Evolutionary conservation across 345 rosid species (phyloP).

Genomic region (Citrus hindsii): DNA sequence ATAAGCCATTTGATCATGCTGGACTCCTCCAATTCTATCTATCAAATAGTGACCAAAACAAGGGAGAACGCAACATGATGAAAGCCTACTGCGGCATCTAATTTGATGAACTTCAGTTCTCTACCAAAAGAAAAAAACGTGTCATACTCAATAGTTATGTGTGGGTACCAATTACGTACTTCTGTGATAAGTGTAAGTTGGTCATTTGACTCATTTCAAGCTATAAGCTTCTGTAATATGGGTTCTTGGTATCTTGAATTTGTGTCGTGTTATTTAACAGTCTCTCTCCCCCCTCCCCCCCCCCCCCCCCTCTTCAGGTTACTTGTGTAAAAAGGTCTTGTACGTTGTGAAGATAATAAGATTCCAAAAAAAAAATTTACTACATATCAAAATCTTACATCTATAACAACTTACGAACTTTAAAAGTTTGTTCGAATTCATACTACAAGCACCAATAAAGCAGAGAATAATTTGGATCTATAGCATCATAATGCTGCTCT

Average conservation of each 20-base stretch:
- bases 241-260: neutral
- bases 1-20: slow-evolving; percentile 54
- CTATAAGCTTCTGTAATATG: neutral
- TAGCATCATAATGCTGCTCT: too few relatives aligned
- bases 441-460: too few relatives aligned
- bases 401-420: too few relatives aligned
- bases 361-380: neutral
- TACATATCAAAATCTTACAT: neutral
- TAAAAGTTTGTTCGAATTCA: too few relatives aligned
- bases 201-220: too few relatives aligned
- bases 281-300: too few relatives aligned
- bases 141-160: neutral
- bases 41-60: slow-evolving; percentile 22
- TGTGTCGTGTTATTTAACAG: neutral
- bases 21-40: slow-evolving; percentile 45
- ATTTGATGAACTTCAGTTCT: neutral
- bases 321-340: neutral
- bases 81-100: slow-evolving; percentile 51
- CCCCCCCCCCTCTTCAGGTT: neutral
- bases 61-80: slow-evolving; percentile 40
- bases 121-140: neutral
- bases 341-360: neutral
- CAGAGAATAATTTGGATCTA: too few relatives aligned
- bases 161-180: neutral
- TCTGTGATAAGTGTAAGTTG: neutral